A percentile compares a stretch with the other conserved stretches of the same genome.
phyloP scores from a whole-genome alignment of 2,329 filamentous ascomycete genomes.

The Cercospora citrullina region DNA sequence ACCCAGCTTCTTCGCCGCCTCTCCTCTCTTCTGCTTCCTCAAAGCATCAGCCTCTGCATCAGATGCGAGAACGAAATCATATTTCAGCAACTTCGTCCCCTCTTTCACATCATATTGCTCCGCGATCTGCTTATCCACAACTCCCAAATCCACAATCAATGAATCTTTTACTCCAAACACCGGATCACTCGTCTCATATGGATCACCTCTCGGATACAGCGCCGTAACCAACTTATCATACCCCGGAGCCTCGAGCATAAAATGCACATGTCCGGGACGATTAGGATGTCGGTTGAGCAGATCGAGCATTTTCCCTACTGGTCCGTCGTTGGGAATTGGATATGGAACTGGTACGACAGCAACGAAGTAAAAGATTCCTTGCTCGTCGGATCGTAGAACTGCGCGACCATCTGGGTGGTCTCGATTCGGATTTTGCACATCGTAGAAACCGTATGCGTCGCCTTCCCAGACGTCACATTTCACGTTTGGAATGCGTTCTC shows the following conservation, averaged over 20 bases:
- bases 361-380: slow-evolving; percentile 80
- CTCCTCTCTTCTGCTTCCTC: slow-evolving; percentile 63
- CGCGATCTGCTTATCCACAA: slow-evolving; percentile 55
- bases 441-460: slow-evolving; percentile 74
- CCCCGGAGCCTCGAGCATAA: slow-evolving; percentile 79
- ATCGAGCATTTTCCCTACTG: slow-evolving; percentile 51
- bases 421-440: slow-evolving; percentile 70
- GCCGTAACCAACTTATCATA: slow-evolving; percentile 83
- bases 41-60: slow-evolving; percentile 66
- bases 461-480: slow-evolving; percentile 85
- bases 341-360: slow-evolving; percentile 82
- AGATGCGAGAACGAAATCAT: slow-evolving; percentile 75
- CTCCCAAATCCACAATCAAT: slow-evolving; percentile 63
- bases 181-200: slow-evolving; percentile 78
- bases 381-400: slow-evolving; percentile 64
- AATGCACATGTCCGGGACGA: slow-evolving; percentile 79
- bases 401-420: slow-evolving; percentile 68
- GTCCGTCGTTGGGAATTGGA: slow-evolving; percentile 78
- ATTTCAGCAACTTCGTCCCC: slow-evolving; percentile 54
- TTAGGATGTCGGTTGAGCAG: slow-evolving; percentile 67
- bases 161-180: slow-evolving; percentile 85
- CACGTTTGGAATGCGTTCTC: slow-evolving; percentile 62
- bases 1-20: slow-evolving; percentile 33
- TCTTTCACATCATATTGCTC: slow-evolving; percentile 63
- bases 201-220: slow-evolving; percentile 72